Percentiles rank a stretch among this genome's conserved stretches.
Evolutionary conservation across 257 asterid species (phyloP).

Genomic region (Leonotis leonurus): DNA sequence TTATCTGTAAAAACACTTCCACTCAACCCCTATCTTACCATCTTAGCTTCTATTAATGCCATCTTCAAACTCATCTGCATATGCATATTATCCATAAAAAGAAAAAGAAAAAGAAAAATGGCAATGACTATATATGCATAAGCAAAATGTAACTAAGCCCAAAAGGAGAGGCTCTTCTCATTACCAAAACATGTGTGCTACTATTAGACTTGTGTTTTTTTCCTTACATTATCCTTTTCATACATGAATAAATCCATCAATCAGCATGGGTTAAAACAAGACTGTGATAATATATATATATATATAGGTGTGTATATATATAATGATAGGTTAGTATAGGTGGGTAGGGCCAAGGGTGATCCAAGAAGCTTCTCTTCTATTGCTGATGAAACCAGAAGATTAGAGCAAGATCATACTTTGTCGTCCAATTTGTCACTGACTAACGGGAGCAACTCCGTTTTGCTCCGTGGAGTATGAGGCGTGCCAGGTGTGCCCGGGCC

Average conservation of each 20-base stretch:
- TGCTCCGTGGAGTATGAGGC: constrained; percentile 38
- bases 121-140: neutral
- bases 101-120: neutral
- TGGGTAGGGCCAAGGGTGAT: neutral
- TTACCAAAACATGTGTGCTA: constrained; percentile 13
- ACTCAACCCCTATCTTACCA: neutral
- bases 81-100: neutral
- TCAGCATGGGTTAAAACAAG: constrained; percentile 20
- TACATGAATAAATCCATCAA: constrained; percentile 17
- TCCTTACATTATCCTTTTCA: constrained; percentile 20
- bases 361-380: neutral
- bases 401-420: constrained; percentile 35
- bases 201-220: constrained; percentile 1
- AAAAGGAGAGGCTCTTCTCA: neutral
- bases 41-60: neutral
- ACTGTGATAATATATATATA: neutral
- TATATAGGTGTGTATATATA: neutral
- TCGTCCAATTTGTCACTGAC: constrained; percentile 65
- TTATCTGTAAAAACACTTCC: constrained; percentile 24
- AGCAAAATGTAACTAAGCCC: neutral
- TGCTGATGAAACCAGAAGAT: too few relatives aligned
- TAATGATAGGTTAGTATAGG: neutral
- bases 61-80: neutral
- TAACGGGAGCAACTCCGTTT: constrained; percentile 61
- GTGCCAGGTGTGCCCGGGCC: constrained; percentile 56